Evolutionary conservation across 805 yeast genomes (phyloP), one percentile per base, ranked within the genome.

Genomic region (Tanozyma kutaoensis): DNA sequence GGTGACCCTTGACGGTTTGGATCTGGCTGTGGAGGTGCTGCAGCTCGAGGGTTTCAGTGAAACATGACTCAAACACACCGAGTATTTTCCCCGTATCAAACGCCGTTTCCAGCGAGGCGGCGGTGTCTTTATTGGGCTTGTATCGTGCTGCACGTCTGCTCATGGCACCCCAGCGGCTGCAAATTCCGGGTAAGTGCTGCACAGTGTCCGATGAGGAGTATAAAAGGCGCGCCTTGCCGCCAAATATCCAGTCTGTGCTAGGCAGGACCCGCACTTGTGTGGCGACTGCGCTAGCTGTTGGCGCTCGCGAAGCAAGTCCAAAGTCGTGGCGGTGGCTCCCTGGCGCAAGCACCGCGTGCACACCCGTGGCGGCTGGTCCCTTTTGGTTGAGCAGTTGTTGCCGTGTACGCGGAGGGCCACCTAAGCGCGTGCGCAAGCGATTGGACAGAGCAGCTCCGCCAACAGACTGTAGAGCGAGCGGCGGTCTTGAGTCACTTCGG

Each of bases 381-480:
- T n/a, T n/a, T n/a, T n/a, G n/a, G n/a, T n/a, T n/a, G n/a, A n/a
- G n/a, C n/a, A n/a, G n/a, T n/a, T n/a, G n/a, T n/a, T n/a, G n/a
- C n/a, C n/a, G n/a, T n/a, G n/a, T n/a, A n/a, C n/a, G n/a, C n/a
- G n/a, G n/a, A n/a, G n/a, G n/a, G n/a, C n/a, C n/a, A n/a, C n/a
- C n/a, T n/a, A n/a, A n/a, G n/a, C n/a, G n/a, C n/a, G n/a, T n/a
- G n/a, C n/a, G n/a, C n/a, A n/a, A n/a, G n/a, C n/a, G n/a, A n/a
- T 79, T 69, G 60, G 67, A 68, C 86, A 76, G 88, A 67, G 76
- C 52, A 61, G 84, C 96, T 93, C 95, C 82, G 94, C 75, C 93
- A 95, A 86, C 94, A 75, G 86, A 78, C 78, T 79, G 77, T 55
- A 80, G 66, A 88, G 42, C 39, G 63, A 81, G 72, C 68, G 67